Base-by-base conservation (phyloP, 1,284 basidiomycete species). In the Blastosporella zonata region DNA sequence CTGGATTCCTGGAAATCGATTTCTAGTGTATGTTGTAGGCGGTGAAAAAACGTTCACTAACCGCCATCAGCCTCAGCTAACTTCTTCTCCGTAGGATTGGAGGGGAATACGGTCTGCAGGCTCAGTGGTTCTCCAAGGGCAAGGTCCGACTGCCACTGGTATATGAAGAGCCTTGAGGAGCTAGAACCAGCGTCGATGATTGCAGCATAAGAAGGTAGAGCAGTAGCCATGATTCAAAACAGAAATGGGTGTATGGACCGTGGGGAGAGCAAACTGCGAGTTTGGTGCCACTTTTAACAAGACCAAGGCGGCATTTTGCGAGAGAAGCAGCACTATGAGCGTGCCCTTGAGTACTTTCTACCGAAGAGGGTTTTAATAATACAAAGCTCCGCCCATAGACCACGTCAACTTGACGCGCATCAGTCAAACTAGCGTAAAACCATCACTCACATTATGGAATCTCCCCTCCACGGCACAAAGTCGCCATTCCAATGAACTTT, bases 111-210 rank as follows among this genome's bases (percentile, higher is more conserved):
- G 1, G 38, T 49, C 7, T 13, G 39, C 6, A 53, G 13, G 12
- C 2, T 20, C 17, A 49, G 12, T 5, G 51, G 51, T 37, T 53
- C 43, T 0, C 46, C 51, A 2, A 46, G 47, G 8, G 35, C 44
- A 13, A 43, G 5, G 6, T 48, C 43, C 1, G 43, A 42, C 23
- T 49, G 47, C 52, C 52, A 53, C 8, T 47, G 27, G 27, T 53
- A 53, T 27, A 53, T 23, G 39, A 44, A 49, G 33, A 53, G 34
- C 25, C 47, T 33, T 8, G 52, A 53, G 3, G 52, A 43, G 12
- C 35, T 43, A 25, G 52, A 53, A 2, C 52, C 52, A 10, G 52
- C 52, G 22, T 53, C 52, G 21, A 53, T 53, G 18, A 53, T 49
- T 18, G 47, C 52, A 9, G 41, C 52, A 25, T 53, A 47, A 12